Base-by-base conservation (phyloP, 1,284 basidiomycete species). In the Austroboletus niveus region DNA sequence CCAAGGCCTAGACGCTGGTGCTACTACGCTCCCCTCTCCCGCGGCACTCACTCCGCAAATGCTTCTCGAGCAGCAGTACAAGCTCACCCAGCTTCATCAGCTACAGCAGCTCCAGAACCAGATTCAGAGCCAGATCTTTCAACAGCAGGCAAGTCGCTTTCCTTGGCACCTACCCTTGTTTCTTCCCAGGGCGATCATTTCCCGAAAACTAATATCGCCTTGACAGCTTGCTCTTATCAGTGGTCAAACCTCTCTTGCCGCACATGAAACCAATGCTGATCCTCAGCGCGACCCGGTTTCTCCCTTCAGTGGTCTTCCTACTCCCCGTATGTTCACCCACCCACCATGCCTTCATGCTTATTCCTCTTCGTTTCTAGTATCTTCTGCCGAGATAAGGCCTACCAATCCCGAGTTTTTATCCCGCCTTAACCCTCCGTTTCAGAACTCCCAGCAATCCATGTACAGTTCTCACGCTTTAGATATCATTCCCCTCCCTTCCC, bases 51-150 rank as follows among this genome's bases (percentile, higher is more conserved):
- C 67, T 2, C 69, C 74, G 1, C 76, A 79, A 54, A 65, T 70
- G 51, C 60, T 79, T 10, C 63, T 81, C 48, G 77, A 88, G 59
- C 77, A 82, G 59, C 86, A 89, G 64, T 78, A 87, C 69, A 85
- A 85, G 65, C 74, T 89, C 43, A 77, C 78, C 1, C 86, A 88
- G 65, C 71, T 91, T 3, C 87, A 89, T 52, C 85, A 89, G 63
- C 72, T 90, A 4, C 87, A 88, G 60, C 84, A 89, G 62, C 73
- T 90, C 1, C 89, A 91, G 63, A 84, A 83, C 53, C 86, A 90
- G 72, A 89, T 92, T 51, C 89, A 91, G 66, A 83, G 82, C 51
- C 86, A 90, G 74, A 89, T 92, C 53, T 86, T 92, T 52, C 89
- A 91, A 60, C 89, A 91, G 64, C 89, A 91, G 82, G 89, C 85